Evolutionary conservation across 2,329 filamentous ascomycete genomes (phyloP), one percentile per base, ranked within the genome.

Genomic region (Sordariomycetes sp.): DNA sequence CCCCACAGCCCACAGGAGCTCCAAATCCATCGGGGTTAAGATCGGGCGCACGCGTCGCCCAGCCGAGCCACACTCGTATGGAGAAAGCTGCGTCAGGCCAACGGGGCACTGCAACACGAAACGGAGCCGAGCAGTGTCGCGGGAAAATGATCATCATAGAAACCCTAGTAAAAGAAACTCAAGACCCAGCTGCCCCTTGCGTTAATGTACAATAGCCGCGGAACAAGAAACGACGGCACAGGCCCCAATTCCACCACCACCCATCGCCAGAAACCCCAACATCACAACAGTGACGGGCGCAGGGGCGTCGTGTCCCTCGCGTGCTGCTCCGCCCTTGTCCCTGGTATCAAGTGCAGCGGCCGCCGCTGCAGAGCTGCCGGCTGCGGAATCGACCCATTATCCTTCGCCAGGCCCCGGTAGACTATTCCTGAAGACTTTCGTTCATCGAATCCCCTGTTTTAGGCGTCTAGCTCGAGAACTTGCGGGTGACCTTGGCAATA

Each of bases 401-500:
- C 20, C 1, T 28, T 20, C 45, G 12, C 10, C n/a, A 50, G 45
- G 10, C 22, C n/a, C 20, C 22, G 12, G 20, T 50, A 10, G 22
- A 20, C 45, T 20, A 10, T 50, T 22, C n/a, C 7, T 24, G 20
- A 22, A 22, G 20, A 22, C 45, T 50, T 20, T 24, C 45, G 45
- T 50, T 22, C 45, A 8, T 50, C 45, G 45, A 50, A 50, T 20
- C 45, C 20, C 22, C 17, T 50, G 45, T 50, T 10, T 24, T 2
- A 22, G 20, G 20, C 20, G 34, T 69, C 70, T 80, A 82, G 76
- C 77, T 80, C 58, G 81, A 84, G 80, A 96, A 95, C 73, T 86
- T 87, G 75, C 90, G 86, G 65, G 90, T 95, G 69, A 96, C 76
- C 80, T 96, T 96, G 72, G 91, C 91, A 71, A 96, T 94, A 71